Evolutionary conservation across 768 basidiomycete species (phyloP).

Genomic region (Fomitopsis serialis): DNA sequence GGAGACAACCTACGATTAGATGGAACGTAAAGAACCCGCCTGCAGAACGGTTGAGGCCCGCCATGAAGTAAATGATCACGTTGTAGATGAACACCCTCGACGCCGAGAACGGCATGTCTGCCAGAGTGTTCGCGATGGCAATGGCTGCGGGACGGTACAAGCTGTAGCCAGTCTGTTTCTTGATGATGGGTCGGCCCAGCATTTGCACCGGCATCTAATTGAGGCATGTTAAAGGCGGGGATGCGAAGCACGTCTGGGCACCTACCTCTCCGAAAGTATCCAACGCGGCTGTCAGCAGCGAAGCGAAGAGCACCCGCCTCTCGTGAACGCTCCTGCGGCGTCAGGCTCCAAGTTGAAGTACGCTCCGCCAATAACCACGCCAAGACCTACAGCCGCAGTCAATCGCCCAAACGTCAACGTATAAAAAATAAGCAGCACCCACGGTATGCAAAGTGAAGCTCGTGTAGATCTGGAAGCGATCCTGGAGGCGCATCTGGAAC

Average conservation of each 20-base stretch:
- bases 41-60: slow-evolving; percentile 37
- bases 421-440: slow-evolving; percentile 28
- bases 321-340: slow-evolving; percentile 80
- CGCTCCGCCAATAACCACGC: slow-evolving; percentile 69
- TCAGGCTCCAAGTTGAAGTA: slow-evolving; percentile 71
- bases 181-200: slow-evolving; percentile 71
- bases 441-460: slow-evolving; percentile 60
- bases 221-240: background rate
- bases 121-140: slow-evolving; percentile 59
- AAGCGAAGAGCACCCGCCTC: slow-evolving; percentile 78
- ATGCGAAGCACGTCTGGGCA: slow-evolving; percentile 8
- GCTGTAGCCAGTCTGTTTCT: slow-evolving; percentile 62
- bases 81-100: slow-evolving; percentile 53
- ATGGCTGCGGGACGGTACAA: slow-evolving; percentile 65
- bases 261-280: slow-evolving; percentile 68
- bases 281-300: slow-evolving; percentile 59
- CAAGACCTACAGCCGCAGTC: slow-evolving; percentile 30
- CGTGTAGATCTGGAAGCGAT: slow-evolving; percentile 72
- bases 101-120: slow-evolving; percentile 68
- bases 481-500: slow-evolving; percentile 69
- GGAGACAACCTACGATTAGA: slow-evolving; percentile 36
- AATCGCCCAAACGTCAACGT: no score
- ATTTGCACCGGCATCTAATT: slow-evolving; percentile 65
- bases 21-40: slow-evolving; percentile 53
- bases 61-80: slow-evolving; percentile 66